A percentile compares a stretch with the other conserved stretches of the same genome.
phyloP scores from a whole-genome alignment of 2,329 filamentous ascomycete species.

The Aspergillus sp. region DNA sequence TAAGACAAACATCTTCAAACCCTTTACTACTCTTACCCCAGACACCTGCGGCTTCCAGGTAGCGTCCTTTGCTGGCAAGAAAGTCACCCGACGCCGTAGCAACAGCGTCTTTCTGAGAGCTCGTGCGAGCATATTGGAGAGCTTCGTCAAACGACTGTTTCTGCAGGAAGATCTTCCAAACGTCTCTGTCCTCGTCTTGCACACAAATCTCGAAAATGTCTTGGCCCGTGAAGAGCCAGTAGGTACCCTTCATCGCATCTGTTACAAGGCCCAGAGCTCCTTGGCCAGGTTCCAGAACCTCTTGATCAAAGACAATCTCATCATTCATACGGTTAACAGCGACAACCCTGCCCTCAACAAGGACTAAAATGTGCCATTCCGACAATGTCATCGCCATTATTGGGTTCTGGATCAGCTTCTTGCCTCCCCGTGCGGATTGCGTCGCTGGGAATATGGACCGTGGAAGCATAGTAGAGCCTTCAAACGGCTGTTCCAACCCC shows the following conservation, averaged over 20 bases:
- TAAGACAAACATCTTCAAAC: slow-evolving; percentile 92
- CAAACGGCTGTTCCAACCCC: slow-evolving; percentile 72
- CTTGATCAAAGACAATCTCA: slow-evolving; percentile 81
- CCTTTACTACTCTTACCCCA: slow-evolving; percentile 96
- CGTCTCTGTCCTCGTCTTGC: slow-evolving; percentile 83
- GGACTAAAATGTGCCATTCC: slow-evolving; percentile 86
- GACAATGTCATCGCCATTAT: slow-evolving; percentile 81
- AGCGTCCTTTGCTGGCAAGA: slow-evolving; percentile 77
- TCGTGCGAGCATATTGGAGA: slow-evolving; percentile 77
- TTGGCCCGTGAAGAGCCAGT: slow-evolving; percentile 88
- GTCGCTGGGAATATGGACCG: slow-evolving; percentile 70
- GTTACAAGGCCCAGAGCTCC: slow-evolving; percentile 79
- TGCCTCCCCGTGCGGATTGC: slow-evolving; percentile 64
- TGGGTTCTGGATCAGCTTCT: slow-evolving; percentile 66
- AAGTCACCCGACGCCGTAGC: slow-evolving; percentile 90
- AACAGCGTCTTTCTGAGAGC: slow-evolving; percentile 82
- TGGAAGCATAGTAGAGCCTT: slow-evolving; percentile 74
- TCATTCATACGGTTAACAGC: slow-evolving; percentile 86
- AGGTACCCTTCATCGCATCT: slow-evolving; percentile 92
- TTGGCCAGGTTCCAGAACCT: slow-evolving; percentile 77
- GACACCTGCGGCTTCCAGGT: slow-evolving; percentile 79
- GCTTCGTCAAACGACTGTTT: slow-evolving; percentile 86
- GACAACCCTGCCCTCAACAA: slow-evolving; percentile 80
- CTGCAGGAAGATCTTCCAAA: slow-evolving; percentile 92
- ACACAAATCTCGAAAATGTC: slow-evolving; percentile 95